A percentile compares a stretch with the other conserved stretches of the same genome.
phyloP scores from a whole-genome alignment of 768 basidiomycete genomes.

The Xerocomus brunneocitrinus region DNA sequence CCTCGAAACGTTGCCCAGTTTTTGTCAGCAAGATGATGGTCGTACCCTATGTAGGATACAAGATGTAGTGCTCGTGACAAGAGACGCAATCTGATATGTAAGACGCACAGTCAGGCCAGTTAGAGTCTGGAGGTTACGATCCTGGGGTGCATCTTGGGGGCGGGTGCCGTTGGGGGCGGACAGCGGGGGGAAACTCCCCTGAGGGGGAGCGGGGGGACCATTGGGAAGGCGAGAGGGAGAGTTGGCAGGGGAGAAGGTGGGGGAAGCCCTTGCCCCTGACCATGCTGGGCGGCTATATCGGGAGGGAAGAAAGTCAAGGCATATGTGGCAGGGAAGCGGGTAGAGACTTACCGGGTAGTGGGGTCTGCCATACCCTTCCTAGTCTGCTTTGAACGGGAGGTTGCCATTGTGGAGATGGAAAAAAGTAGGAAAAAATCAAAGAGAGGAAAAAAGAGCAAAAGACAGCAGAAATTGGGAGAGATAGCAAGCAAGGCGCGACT shows the following conservation, averaged over 20 bases:
- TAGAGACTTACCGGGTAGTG: conserved; percentile 41
- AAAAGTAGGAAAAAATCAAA: conserved; percentile 26
- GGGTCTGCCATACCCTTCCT: conserved; percentile 62
- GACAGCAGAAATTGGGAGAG: conserved; percentile 34
- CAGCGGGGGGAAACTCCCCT: conserved; percentile 42
- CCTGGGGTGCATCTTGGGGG: conserved; percentile 46
- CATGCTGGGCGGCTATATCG: conserved; percentile 49
- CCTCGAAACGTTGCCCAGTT: conserved; percentile 68
- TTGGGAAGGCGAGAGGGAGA: conserved; percentile 40
- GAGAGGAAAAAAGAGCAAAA: conserved; percentile 27
- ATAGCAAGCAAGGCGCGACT: conserved; percentile 34
- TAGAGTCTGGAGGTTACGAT: conserved; percentile 60
- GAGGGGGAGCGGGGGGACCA: conserved; percentile 33
- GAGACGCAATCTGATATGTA: conserved; percentile 7
- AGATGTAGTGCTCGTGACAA: conserved; percentile 15
- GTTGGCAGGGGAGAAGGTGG: conserved; percentile 58
- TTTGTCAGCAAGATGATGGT: conserved; percentile 75
- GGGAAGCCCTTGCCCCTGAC: conserved; percentile 63
- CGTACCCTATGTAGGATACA: conserved; percentile 51
- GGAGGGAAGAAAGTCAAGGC: conserved; percentile 7
- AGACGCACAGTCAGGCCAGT: conserved; percentile 66
- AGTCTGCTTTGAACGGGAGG: conserved; percentile 57
- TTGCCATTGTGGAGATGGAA: conserved; percentile 47
- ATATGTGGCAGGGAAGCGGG: conserved; percentile 12
- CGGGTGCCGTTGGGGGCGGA: conserved; percentile 43